Evolutionary conservation across 2,329 filamentous ascomycete genomes (phyloP).

Genomic region (Didymella arachidicola): DNA sequence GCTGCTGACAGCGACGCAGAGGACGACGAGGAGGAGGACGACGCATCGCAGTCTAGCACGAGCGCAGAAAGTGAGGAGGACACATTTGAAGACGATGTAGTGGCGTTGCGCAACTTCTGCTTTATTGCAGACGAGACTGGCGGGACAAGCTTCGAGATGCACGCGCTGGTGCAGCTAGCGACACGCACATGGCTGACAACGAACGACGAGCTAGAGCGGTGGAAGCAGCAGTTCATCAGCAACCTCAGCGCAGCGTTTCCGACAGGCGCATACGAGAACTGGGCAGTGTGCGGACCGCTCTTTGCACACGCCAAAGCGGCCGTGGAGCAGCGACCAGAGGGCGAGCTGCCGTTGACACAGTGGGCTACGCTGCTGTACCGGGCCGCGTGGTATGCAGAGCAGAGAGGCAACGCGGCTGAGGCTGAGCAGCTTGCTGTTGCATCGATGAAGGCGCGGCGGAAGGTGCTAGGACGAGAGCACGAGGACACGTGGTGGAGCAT

Average conservation of each 20-base stretch:
- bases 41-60: no score
- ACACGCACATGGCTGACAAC: slow-evolving; percentile 27
- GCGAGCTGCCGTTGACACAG: background rate
- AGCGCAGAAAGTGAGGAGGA: no score
- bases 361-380: slow-evolving; percentile 19
- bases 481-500: background rate
- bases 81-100: slow-evolving; percentile 42
- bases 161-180: slow-evolving; percentile 43
- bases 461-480: background rate
- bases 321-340: background rate
- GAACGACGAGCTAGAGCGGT: slow-evolving; percentile 34
- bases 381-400: slow-evolving; percentile 12
- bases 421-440: background rate
- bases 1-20: no score
- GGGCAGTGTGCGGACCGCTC: slow-evolving; percentile 39
- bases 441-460: background rate
- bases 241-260: slow-evolving; percentile 40
- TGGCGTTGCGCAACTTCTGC: slow-evolving; percentile 48
- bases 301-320: slow-evolving; percentile 40
- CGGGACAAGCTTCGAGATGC: slow-evolving; percentile 32
- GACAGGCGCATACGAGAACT: background rate
- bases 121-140: slow-evolving; percentile 42
- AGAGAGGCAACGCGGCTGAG: background rate
- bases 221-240: slow-evolving; percentile 40
- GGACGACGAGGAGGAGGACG: no score